These are phyloP conservation scores for Cucurbita pepo DNA, from an alignment of 306 rosid species.

Conservation along the genomic window DNA sequence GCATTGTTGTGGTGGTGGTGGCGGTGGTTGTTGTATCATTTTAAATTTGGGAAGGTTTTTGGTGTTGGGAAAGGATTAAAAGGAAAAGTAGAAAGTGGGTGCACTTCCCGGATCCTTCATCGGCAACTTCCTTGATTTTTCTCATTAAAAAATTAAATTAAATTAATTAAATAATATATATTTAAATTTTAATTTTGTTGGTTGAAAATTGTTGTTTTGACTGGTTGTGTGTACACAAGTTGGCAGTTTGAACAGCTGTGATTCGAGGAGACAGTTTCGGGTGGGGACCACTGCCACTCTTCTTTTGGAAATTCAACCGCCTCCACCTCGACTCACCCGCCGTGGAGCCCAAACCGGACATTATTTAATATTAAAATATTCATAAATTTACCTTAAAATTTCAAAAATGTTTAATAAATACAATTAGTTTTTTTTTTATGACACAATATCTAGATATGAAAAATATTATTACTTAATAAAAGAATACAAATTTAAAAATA, in stretches of 20 bases:
- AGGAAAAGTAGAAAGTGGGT: neutral
- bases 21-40: neutral
- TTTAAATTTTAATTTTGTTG: neutral
- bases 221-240: slow-evolving; percentile 16
- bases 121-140: slow-evolving; percentile 31
- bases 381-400: too few relatives aligned
- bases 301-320: neutral
- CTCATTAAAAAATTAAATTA: neutral
- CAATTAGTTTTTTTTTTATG: too few relatives aligned
- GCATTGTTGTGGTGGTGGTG: neutral
- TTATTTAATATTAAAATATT: too few relatives aligned
- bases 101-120: slow-evolving; percentile 26
- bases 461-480: too few relatives aligned
- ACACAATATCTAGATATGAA: too few relatives aligned
- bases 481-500: too few relatives aligned
- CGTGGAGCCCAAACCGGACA: too few relatives aligned
- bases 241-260: slow-evolving; percentile 23
- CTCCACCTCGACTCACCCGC: too few relatives aligned
- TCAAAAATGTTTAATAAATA: too few relatives aligned
- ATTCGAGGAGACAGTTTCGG: slow-evolving; percentile 6
- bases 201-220: slow-evolving; percentile 34
- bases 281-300: neutral
- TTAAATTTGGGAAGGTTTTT: neutral
- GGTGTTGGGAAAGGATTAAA: neutral
- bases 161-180: too few relatives aligned